Evolutionary conservation across 768 basidiomycete genomes (phyloP).

Genomic region (Agrocybe pediades): DNA sequence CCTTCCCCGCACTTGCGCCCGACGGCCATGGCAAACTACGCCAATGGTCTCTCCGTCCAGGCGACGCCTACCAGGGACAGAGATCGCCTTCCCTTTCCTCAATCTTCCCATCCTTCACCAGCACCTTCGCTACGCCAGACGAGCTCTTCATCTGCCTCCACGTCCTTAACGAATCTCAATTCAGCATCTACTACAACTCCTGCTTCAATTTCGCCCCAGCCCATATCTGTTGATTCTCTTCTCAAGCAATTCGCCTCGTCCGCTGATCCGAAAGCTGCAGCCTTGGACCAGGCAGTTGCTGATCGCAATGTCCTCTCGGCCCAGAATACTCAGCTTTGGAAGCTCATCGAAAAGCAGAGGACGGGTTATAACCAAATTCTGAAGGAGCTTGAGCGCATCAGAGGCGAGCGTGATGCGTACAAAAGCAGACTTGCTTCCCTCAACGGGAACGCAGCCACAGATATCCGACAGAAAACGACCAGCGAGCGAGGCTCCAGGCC

Average conservation of each 20-base stretch:
- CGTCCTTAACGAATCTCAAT: conserved; percentile 28
- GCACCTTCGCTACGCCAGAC: conserved; percentile 28
- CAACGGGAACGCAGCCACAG: conserved; percentile 20
- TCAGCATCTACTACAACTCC: conserved; percentile 32
- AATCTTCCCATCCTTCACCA: conserved; percentile 34
- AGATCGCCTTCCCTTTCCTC: conserved; percentile 38
- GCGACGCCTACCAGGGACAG: conserved; percentile 30
- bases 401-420: conserved; percentile 76
- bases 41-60: conserved; percentile 14
- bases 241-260: conserved; percentile 55
- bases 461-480: conserved; percentile 29
- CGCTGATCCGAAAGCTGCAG: conserved; percentile 58
- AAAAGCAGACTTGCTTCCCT: conserved; percentile 45
- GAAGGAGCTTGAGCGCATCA: conserved; percentile 84
- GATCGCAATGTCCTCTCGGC: conserved; percentile 81
- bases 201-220: conserved; percentile 34
- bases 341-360: conserved; percentile 91
- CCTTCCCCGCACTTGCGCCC: neutral
- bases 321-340: conserved; percentile 94
- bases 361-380: conserved; percentile 76
- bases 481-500: conserved; percentile 28
- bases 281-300: conserved; percentile 74
- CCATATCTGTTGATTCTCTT: conserved; percentile 53
- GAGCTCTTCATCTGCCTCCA: conserved; percentile 23
- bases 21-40: conserved; percentile 12